These are phyloP conservation scores for Vanderwaltozyma tropicalis DNA, from an alignment of 805 yeast species.

Conservation along the genomic window DNA sequence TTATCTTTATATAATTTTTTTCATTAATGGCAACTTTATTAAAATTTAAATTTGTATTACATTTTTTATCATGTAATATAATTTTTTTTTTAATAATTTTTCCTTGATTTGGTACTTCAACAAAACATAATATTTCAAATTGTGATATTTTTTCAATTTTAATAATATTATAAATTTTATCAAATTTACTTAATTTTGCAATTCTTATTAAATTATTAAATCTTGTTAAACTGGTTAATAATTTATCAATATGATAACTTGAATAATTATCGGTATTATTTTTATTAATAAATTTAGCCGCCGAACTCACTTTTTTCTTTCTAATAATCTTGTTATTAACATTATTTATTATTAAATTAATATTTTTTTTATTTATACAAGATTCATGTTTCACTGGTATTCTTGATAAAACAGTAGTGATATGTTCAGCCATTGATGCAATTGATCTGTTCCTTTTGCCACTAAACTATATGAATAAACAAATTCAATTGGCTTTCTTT, in stretches of 20 bases:
- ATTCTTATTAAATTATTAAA: not conserved
- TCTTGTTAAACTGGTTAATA: too few relatives aligned
- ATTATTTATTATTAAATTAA: not conserved
- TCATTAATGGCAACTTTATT: slow-evolving; percentile 9
- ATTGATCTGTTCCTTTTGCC: too few relatives aligned
- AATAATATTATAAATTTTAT: not conserved
- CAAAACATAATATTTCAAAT: not conserved
- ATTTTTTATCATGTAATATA: not conserved
- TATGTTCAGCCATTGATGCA: too few relatives aligned
- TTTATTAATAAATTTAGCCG: not conserved
- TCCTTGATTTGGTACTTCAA: not conserved
- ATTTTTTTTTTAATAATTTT: not conserved
- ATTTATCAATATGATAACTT: too few relatives aligned
- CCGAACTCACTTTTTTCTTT: not conserved
- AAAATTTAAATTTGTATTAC: not conserved
- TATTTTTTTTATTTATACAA: too few relatives aligned
- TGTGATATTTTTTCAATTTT: not conserved
- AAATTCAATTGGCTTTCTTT: too few relatives aligned
- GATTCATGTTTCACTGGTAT: too few relatives aligned
- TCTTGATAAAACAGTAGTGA: too few relatives aligned
- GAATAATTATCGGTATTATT: too few relatives aligned
- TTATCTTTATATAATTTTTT: slow-evolving; percentile 8
- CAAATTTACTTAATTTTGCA: not conserved
- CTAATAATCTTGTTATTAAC: not conserved
- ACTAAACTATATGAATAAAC: too few relatives aligned